Conservation (phyloP, 2,329 filamentous ascomycete genomes). For the Helicocarpus griseus region DNA sequence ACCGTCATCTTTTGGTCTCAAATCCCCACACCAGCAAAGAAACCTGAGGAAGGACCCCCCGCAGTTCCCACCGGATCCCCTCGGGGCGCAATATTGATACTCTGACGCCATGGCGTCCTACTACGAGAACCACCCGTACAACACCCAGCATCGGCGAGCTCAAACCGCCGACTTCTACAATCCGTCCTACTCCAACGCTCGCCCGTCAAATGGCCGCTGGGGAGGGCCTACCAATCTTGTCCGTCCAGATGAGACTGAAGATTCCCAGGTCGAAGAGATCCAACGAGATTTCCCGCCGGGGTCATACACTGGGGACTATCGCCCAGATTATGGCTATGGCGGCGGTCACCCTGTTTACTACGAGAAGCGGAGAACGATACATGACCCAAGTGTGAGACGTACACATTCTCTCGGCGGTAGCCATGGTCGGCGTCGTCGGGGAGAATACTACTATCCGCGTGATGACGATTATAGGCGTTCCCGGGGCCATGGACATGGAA, state of each 20-base stretch:
- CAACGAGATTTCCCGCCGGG: constrained; percentile 75
- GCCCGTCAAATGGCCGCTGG: constrained; percentile 11
- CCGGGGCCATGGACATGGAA: constrained; percentile 8
- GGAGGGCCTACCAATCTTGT: constrained; percentile 13
- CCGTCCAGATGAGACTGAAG: constrained; percentile 56
- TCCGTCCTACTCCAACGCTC: constrained; percentile 21
- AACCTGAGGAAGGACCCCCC: background rate
- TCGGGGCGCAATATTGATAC: background rate
- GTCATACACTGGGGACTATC: constrained; percentile 15
- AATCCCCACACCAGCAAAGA: background rate
- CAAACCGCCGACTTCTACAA: constrained; percentile 10
- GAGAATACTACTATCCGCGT: constrained; percentile 29
- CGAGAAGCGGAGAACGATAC: background rate
- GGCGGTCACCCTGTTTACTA: background rate
- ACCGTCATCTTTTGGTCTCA: background rate
- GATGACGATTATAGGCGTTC: constrained; percentile 19
- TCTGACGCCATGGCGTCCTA: constrained; percentile 13
- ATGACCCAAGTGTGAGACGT: constrained; percentile 20
- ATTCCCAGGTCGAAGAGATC: constrained; percentile 66
- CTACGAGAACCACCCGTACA: constrained; percentile 26
- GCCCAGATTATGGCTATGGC: constrained; percentile 19
- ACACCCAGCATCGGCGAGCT: constrained; percentile 14
- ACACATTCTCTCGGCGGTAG: constrained; percentile 28
- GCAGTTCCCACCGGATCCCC: background rate
- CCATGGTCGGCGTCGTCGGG: constrained; percentile 20